phyloP scores from a whole-genome alignment of 2,329 filamentous ascomycete genomes.

The Trichoderma breve region DNA sequence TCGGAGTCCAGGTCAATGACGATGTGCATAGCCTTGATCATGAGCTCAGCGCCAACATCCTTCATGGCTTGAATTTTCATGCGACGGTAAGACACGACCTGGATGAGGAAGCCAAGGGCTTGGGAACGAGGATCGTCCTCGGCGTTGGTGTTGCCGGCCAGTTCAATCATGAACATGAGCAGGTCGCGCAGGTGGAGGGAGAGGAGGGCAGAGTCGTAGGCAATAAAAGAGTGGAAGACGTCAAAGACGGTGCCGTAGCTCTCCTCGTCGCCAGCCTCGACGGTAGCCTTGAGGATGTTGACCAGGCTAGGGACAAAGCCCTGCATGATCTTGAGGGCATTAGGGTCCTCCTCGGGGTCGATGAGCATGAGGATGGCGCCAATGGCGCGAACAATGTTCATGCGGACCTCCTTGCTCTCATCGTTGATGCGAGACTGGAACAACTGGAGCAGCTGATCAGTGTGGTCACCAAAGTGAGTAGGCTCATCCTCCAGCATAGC shows the following conservation, averaged over 20 bases:
- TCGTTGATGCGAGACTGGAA: conserved; percentile 88
- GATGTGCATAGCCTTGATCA: conserved; percentile 82
- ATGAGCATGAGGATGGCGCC: conserved; percentile 85
- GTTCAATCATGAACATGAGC: conserved; percentile 88
- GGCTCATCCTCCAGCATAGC: conserved; percentile 87
- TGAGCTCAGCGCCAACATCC: conserved; percentile 80
- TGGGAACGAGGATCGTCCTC: conserved; percentile 86
- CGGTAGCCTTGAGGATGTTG: conserved; percentile 78
- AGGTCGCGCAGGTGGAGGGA: conserved; percentile 86
- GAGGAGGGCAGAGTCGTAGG: conserved; percentile 81
- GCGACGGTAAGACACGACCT: conserved; percentile 86
- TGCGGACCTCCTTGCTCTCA: conserved; percentile 85
- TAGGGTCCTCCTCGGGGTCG: conserved; percentile 79
- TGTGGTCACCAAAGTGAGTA: conserved; percentile 78
- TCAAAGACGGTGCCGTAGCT: conserved; percentile 89
- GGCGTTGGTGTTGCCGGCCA: conserved; percentile 71
- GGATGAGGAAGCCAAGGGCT: conserved; percentile 89
- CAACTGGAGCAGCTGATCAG: conserved; percentile 74
- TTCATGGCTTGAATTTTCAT: conserved; percentile 92
- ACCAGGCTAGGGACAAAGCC: conserved; percentile 84
- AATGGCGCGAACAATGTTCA: conserved; percentile 90
- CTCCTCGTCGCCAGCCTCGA: conserved; percentile 80
- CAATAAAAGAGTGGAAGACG: conserved; percentile 92
- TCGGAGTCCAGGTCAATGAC: conserved; percentile 83
- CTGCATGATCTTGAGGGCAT: conserved; percentile 73